Base-by-base conservation (phyloP, 2,329 filamentous ascomycete genomes). In the Hypomyces perniciosus region DNA sequence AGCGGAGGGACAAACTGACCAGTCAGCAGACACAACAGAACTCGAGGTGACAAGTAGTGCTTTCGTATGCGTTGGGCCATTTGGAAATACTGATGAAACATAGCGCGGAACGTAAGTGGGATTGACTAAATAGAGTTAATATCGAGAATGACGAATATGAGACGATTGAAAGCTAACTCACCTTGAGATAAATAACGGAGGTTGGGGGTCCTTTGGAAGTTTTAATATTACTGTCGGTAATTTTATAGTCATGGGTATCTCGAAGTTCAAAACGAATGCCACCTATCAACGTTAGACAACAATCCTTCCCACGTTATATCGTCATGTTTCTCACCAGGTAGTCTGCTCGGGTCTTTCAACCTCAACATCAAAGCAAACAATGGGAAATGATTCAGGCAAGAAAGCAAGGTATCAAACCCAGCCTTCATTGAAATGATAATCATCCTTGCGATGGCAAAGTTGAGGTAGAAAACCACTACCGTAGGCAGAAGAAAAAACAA, bases 1-100 rank as follows among this genome's bases (percentile, higher is more conserved):
- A 99, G 95, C 0, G 95, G 92, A 9, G 92, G 93, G 2, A 97
- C 90, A 58, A 96, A 96, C 54, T 87, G 88, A 52, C 93, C 93
- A 0, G 90, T 95, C 27, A 91, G 75, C 2, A 99, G 83, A 61
- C 90, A 93, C 37, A 96, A 77, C 44, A 97, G 80, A 20, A 99
- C 95, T 10, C 85, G 81, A 0, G 90, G 90, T 0, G 90, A 92
- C 40, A 97, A 78, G 67, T 99, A 99, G 71, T 99, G 93, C 67
- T 95, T 96, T 51, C 90, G 85, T 55, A 99, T 89, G 44, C 93
- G 89, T 56, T 88, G 83, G 29, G 87, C 90, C 62, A 99, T 89
- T 67, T 96, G 90, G 64, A 95, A 96, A 71, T 99, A 99, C 63
- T 97, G 91, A 54, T 95, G 83, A 69, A 99, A 97, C 83, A 97